Conservation (phyloP, 106 monocot genomes). For the Apostasia ramifera region DNA sequence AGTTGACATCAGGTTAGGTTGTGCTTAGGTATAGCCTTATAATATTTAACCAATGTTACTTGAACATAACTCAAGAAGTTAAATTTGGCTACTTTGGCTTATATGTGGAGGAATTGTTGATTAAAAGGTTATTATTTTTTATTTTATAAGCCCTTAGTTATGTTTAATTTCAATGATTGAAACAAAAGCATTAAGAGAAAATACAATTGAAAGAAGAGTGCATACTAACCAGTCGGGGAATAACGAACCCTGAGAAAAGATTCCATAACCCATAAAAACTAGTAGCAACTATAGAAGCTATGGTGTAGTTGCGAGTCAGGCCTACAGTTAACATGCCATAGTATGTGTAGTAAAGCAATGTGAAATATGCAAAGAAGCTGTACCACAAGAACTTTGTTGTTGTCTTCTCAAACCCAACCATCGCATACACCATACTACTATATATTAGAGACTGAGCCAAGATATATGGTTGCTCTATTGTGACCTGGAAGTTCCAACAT, state of each 20-base stretch:
- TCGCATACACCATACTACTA: conserved; percentile 30
- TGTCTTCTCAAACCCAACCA: conserved; percentile 48
- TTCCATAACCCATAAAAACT: conserved; percentile 40
- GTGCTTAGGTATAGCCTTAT: too few relatives aligned
- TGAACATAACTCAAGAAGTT: too few relatives aligned
- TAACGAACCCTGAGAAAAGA: conserved; percentile 39
- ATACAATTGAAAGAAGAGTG: not conserved
- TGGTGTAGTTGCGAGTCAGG: conserved; percentile 35
- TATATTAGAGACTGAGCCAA: conserved; percentile 35
- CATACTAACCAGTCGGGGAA: conserved; percentile 22
- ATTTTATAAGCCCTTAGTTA: too few relatives aligned
- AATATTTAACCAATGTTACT: too few relatives aligned
- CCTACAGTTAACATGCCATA: conserved; percentile 44
- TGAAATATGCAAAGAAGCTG: conserved; percentile 43
- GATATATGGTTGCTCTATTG: conserved; percentile 40
- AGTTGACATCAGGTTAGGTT: too few relatives aligned
- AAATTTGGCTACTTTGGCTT: too few relatives aligned
- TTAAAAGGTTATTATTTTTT: too few relatives aligned
- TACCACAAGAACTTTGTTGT: conserved; percentile 46
- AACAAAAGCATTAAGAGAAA: too few relatives aligned
- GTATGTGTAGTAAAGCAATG: conserved; percentile 40
- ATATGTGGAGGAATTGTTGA: too few relatives aligned
- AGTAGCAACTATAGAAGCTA: conserved; percentile 35
- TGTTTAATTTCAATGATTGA: too few relatives aligned
- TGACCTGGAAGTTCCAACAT: conserved; percentile 27